Percentiles rank a stretch among this genome's conserved stretches.
Evolutionary conservation across 176 grass and related monocot genomes (phyloP).

Genomic region (Leersia perrieri): DNA sequence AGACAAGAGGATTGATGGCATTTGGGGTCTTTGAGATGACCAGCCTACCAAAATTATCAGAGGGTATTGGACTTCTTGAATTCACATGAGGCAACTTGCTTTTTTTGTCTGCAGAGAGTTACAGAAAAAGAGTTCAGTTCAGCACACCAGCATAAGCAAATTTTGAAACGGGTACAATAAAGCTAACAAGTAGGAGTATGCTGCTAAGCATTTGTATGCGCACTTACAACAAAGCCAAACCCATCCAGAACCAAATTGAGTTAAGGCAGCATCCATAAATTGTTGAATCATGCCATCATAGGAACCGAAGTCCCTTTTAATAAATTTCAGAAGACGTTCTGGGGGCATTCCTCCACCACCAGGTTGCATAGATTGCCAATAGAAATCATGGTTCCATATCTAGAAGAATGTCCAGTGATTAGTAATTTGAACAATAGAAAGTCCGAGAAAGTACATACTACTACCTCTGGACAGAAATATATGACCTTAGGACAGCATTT

Average conservation of each 20-base stretch:
- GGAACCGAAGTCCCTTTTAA: conserved; percentile 84
- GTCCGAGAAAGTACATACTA: not conserved
- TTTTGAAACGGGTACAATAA: not conserved
- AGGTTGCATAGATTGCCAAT: conserved; percentile 83
- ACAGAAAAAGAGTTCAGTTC: conserved; percentile 17
- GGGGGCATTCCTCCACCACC: conserved; percentile 57
- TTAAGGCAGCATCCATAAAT: conserved; percentile 56
- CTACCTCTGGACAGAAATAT: no score
- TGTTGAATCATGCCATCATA: conserved; percentile 57
- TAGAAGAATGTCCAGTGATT: conserved; percentile 19
- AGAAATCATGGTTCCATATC: conserved; percentile 99
- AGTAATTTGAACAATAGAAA: not conserved
- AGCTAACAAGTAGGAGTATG: not conserved
- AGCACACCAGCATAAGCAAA: not conserved
- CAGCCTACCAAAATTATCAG: conserved; percentile 70
- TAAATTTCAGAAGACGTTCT: conserved; percentile 54
- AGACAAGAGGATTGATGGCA: conserved; percentile 82
- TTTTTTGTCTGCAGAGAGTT: conserved; percentile 56
- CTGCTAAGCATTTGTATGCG: not conserved
- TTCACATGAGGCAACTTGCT: conserved; percentile 71
- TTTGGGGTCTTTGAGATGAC: conserved; percentile 81
- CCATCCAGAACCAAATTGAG: conserved; percentile 97
- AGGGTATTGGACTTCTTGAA: conserved; percentile 70
- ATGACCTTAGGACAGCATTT: no score
- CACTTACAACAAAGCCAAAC: conserved; percentile 90